A percentile compares a stretch with the other conserved stretches of the same genome.
These are phyloP conservation scores for Albifimbria verrucaria DNA, from an alignment of 2,329 filamentous ascomycete genomes.

Conservation along the genomic window DNA sequence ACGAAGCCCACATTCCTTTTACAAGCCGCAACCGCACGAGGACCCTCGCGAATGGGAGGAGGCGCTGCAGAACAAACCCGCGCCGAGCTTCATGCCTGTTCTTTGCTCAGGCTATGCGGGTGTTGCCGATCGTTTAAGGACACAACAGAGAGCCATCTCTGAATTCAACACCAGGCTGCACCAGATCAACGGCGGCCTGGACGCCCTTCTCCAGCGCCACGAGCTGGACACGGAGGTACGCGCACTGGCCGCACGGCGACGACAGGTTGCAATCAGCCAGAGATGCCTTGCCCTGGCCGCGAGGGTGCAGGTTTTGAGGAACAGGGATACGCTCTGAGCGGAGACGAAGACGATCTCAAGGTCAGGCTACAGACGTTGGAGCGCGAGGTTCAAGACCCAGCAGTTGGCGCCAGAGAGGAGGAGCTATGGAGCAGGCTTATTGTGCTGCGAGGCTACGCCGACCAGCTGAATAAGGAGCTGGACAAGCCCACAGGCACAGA, in stretches of 20 bases:
- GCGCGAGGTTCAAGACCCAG: constrained; percentile 68
- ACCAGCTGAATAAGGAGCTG: constrained; percentile 69
- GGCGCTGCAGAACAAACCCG: constrained; percentile 75
- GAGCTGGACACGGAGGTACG: constrained; percentile 74
- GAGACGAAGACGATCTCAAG: constrained; percentile 74
- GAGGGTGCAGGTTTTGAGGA: constrained; percentile 76
- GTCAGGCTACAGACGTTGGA: constrained; percentile 68
- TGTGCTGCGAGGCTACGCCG: constrained; percentile 68
- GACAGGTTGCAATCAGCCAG: constrained; percentile 70
- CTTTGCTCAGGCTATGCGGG: constrained; percentile 71
- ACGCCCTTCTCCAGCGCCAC: constrained; percentile 70
- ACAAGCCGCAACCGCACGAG: constrained; percentile 66
- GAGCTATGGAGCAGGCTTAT: constrained; percentile 84
- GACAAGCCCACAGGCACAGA: constrained; percentile 61
- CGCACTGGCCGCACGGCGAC: constrained; percentile 67
- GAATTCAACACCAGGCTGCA: constrained; percentile 71
- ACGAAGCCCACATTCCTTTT: constrained; percentile 74
- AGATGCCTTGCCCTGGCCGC: constrained; percentile 72
- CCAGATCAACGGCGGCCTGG: constrained; percentile 73
- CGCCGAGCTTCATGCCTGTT: constrained; percentile 71
- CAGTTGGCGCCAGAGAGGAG: constrained; percentile 71
- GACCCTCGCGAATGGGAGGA: constrained; percentile 81
- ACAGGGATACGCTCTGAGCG: constrained; percentile 78
- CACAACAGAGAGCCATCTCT: constrained; percentile 66
- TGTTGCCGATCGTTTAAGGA: constrained; percentile 67